phyloP scores from a whole-genome alignment of 805 yeast genomes.

The Cyberlindnera amylophila region DNA sequence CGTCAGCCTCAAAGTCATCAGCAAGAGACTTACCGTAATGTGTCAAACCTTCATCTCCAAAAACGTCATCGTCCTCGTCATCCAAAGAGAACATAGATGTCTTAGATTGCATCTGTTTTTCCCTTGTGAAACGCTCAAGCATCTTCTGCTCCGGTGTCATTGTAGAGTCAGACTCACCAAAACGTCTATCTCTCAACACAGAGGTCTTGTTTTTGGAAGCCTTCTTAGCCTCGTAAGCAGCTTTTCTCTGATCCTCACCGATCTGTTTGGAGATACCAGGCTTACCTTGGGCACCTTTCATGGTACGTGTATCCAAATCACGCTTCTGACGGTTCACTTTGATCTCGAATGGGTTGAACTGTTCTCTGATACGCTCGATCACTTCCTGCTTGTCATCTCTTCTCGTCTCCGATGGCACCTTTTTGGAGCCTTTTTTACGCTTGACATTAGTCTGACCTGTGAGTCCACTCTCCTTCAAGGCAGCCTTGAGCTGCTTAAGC shows the following conservation, averaged over 20 bases:
- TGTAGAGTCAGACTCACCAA: slow-evolving; percentile 76
- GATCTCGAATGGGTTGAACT: slow-evolving; percentile 87
- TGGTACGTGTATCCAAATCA: slow-evolving; percentile 42
- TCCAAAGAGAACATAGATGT: slow-evolving; percentile 69
- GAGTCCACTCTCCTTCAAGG: slow-evolving; percentile 71
- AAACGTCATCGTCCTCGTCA: slow-evolving; percentile 37
- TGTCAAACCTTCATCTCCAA: slow-evolving; percentile 50
- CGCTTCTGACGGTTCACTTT: slow-evolving; percentile 72
- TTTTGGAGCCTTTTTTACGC: slow-evolving; percentile 43
- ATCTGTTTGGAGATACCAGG: slow-evolving; percentile 68
- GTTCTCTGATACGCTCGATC: slow-evolving; percentile 62
- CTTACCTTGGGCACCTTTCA: slow-evolving; percentile 53
- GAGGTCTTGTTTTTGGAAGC: slow-evolving; percentile 70
- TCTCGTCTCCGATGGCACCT: slow-evolving; percentile 60
- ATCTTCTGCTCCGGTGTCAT: slow-evolving; percentile 88
- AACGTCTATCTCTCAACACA: slow-evolving; percentile 78
- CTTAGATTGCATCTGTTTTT: slow-evolving; percentile 62
- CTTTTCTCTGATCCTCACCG: slow-evolving; percentile 61
- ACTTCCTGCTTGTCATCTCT: slow-evolving; percentile 62
- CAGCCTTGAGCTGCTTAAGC: slow-evolving; percentile 74
- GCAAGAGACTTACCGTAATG: slow-evolving; percentile 73
- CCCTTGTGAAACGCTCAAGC: slow-evolving; percentile 92
- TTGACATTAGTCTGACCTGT: slow-evolving; percentile 80
- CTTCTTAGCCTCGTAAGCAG: slow-evolving; percentile 62
- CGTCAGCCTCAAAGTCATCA: slow-evolving; percentile 52